These are phyloP conservation scores for Colletotrichum lini DNA, from an alignment of 2,329 filamentous ascomycete genomes.

Conservation along the genomic window DNA sequence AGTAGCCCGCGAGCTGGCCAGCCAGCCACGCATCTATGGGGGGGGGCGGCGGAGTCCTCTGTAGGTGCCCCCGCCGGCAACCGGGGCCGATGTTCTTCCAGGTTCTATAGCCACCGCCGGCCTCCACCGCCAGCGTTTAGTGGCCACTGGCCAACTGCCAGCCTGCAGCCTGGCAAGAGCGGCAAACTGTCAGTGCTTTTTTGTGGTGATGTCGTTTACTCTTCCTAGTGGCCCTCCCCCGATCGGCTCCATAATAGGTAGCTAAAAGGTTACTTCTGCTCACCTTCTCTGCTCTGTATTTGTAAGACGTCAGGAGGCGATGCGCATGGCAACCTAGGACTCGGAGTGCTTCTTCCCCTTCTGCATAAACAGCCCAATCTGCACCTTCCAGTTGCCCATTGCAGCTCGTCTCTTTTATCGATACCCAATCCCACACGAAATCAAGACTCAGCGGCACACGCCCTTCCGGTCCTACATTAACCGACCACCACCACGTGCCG, in stretches of 20 bases:
- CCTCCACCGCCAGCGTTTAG: conserved; percentile 20
- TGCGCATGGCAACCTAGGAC: conserved; percentile 35
- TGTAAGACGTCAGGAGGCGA: conserved; percentile 41
- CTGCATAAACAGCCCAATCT: conserved; percentile 14
- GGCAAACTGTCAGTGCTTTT: conserved; percentile 42
- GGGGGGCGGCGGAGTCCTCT: neutral
- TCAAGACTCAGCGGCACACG: conserved; percentile 1
- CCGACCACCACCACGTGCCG: conserved; percentile 30
- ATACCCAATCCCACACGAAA: neutral
- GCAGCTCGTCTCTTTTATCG: conserved; percentile 11
- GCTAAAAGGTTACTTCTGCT: conserved; percentile 30
- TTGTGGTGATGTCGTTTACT: conserved; percentile 41
- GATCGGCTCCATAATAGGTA: conserved; percentile 28
- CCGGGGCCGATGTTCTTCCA: conserved; percentile 38
- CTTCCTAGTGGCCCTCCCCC: conserved; percentile 15
- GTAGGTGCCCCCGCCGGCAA: conserved; percentile 9
- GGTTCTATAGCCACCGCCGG: conserved; percentile 28
- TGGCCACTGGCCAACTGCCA: conserved; percentile 13
- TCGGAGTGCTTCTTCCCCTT: conserved; percentile 17
- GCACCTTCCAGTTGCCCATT: conserved; percentile 25
- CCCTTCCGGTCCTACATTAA: conserved; percentile 15
- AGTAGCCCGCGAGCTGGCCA: neutral
- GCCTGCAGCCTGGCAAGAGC: conserved; percentile 3
- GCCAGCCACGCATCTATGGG: conserved; percentile 3
- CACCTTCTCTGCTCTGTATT: conserved; percentile 33